Percentiles rank a stretch among this genome's conserved stretches.
phyloP scores from a whole-genome alignment of 371 early-diverging fungal genomes.

The Circinella minor region DNA sequence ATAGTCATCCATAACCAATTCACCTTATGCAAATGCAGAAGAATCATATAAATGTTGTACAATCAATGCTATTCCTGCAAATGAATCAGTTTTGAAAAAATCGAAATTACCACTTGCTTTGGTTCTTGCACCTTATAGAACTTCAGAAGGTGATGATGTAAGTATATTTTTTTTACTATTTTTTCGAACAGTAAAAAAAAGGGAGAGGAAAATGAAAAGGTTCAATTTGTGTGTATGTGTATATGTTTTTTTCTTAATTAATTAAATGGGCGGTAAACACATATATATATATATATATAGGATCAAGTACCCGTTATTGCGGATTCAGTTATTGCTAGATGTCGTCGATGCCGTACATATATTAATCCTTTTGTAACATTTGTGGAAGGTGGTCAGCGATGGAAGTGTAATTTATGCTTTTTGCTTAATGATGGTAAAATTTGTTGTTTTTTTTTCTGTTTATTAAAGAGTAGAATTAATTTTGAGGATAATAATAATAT shows the following conservation, averaged over 20 bases:
- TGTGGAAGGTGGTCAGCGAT: conserved; percentile 90
- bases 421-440: conserved; percentile 81
- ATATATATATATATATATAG: conserved; percentile 23
- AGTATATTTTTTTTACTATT: neutral
- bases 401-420: conserved; percentile 96
- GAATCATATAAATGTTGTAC: conserved; percentile 86
- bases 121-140: conserved; percentile 82
- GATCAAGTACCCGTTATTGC: conserved; percentile 84
- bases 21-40: conserved; percentile 67
- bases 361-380: conserved; percentile 95
- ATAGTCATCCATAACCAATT: conserved; percentile 70
- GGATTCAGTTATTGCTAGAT: conserved; percentile 87
- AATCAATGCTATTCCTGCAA: conserved; percentile 86
- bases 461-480: neutral
- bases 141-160: conserved; percentile 50
- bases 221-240: neutral
- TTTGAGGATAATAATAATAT: no score
- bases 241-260: no score
- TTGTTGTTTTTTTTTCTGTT: neutral
- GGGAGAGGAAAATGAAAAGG: no score
- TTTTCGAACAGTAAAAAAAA: neutral
- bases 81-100: conserved; percentile 77
- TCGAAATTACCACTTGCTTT: conserved; percentile 88
- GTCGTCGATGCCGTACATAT: conserved; percentile 93
- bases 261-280: no score